These are phyloP conservation scores for Trametes hirsuta DNA, from an alignment of 1,284 basidiomycete species.

Conservation along the genomic window DNA sequence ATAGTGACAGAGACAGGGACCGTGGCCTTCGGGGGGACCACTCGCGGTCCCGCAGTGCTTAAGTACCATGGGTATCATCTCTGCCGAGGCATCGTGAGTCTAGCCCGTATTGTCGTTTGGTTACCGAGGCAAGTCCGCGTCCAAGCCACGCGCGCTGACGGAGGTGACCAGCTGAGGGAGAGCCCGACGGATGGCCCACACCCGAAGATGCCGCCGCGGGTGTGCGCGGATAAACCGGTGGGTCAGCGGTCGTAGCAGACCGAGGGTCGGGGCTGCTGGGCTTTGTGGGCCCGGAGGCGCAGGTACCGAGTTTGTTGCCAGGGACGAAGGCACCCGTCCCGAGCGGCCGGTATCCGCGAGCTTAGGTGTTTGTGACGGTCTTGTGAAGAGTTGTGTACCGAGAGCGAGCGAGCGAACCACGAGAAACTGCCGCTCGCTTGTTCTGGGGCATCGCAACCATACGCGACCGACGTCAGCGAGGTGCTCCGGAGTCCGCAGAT, in stretches of 20 bases:
- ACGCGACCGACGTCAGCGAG: too few species aligned
- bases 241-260: not conserved
- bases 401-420: too few species aligned
- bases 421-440: too few species aligned
- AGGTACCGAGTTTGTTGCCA: not conserved
- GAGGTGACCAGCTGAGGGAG: not conserved
- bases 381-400: too few species aligned
- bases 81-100: not conserved
- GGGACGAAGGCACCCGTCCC: not conserved
- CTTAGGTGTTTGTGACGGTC: too few species aligned
- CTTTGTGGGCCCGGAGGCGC: not conserved
- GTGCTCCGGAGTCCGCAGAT: too few species aligned
- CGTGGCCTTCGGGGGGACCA: not conserved
- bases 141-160: not conserved
- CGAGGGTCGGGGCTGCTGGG: not conserved
- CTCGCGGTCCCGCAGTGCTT: not conserved
- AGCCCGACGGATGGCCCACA: not conserved
- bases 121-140: slow-evolving; percentile 1
- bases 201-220: not conserved
- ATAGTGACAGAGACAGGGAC: not conserved
- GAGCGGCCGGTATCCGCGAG: too few species aligned
- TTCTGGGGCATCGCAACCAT: too few species aligned
- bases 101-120: not conserved
- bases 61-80: not conserved
- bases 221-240: not conserved